Base-by-base conservation (phyloP, 2,329 filamentous ascomycete species). In the Calonectria multiphialidica region DNA sequence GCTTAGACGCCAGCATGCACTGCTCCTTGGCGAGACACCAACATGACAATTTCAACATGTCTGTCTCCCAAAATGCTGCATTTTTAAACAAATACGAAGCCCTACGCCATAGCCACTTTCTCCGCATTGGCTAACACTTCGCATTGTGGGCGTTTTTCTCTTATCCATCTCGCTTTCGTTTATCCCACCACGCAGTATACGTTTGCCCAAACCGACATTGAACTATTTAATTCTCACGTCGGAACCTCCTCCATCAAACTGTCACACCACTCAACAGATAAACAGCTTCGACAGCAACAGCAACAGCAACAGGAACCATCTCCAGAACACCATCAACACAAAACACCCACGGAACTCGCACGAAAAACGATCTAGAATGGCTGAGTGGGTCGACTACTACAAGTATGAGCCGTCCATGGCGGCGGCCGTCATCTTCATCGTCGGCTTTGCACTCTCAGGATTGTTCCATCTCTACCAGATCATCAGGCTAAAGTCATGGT, bases 401-500 rank as follows among this genome's bases (percentile, higher is more conserved):
- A 23, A 66, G 2, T 66, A 66, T 42, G 50, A 59, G 12, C 64
- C 64, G 4, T 66, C 64, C 2, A 12, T 66, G 23, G 16, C 50
- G 1, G 64, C 64, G 6, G 64, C 64, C 4, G n/a, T 66, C 37
- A 66, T 59, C 21, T 66, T 66, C 40, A 44, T 66, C 3, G n/a
- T 59, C 23, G 23, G 49, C 15, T 66, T 66, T 28, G 16, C 37
- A n/a, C 37, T 57, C 25, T 66, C 64, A 18, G 64, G 50, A 28
- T 8, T 66, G 8, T 68, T 53, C 1, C 86, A 88, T 72, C 50
- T 78, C 25, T 84, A 78, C 25, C 84, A 85, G 62, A 72, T 88
- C 28, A 40, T 85, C 40, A 77, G 77, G 53, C 80, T 81, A 1
- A 79, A 83, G 45, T 85, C 86, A 3, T 89, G 86, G 86, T 89